Percentiles rank a stretch among this genome's conserved stretches.
Conservation (phyloP, 2,329 filamentous ascomycete species). For the Ceratocystis papillata region DNA sequence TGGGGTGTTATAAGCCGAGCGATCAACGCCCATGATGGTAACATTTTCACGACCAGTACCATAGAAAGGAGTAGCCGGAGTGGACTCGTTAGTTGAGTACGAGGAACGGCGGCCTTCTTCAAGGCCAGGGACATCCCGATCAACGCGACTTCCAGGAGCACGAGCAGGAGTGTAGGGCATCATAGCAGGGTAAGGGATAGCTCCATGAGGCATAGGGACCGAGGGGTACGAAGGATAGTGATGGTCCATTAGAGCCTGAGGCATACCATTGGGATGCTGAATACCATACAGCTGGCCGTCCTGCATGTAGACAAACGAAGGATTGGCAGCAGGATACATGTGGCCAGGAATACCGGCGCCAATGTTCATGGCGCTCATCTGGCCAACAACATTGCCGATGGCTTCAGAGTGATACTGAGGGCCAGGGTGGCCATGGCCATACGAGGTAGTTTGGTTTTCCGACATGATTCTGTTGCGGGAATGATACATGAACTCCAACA, state of each 20-base stretch:
- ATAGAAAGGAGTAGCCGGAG: constrained; percentile 55
- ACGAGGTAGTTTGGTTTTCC: constrained; percentile 14
- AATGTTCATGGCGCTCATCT: constrained; percentile 31
- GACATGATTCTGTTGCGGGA: constrained; percentile 10
- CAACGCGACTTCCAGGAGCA: constrained; percentile 39
- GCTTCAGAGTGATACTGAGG: constrained; percentile 17
- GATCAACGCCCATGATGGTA: constrained; percentile 43
- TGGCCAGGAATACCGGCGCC: constrained; percentile 25
- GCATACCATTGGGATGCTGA: constrained; percentile 19
- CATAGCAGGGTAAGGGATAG: constrained; percentile 33
- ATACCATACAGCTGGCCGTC: constrained; percentile 35
- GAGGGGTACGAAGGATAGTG: constrained; percentile 17
- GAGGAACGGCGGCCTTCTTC: constrained; percentile 54
- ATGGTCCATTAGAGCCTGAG: constrained; percentile 15
- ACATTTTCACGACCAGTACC: constrained; percentile 48
- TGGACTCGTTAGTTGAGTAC: constrained; percentile 57
- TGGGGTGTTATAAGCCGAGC: constrained; percentile 55
- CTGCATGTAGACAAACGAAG: constrained; percentile 28
- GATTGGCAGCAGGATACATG: constrained; percentile 15
- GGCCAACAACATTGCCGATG: constrained; percentile 21
- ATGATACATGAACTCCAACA: constrained; percentile 15
- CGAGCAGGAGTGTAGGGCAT: constrained; percentile 47
- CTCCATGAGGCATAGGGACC: constrained; percentile 30
- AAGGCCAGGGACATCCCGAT: constrained; percentile 46
- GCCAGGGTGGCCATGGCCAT: constrained; percentile 10